Conservation (phyloP, 2,329 filamentous ascomycete species). For the Chaetomium sp. region DNA sequence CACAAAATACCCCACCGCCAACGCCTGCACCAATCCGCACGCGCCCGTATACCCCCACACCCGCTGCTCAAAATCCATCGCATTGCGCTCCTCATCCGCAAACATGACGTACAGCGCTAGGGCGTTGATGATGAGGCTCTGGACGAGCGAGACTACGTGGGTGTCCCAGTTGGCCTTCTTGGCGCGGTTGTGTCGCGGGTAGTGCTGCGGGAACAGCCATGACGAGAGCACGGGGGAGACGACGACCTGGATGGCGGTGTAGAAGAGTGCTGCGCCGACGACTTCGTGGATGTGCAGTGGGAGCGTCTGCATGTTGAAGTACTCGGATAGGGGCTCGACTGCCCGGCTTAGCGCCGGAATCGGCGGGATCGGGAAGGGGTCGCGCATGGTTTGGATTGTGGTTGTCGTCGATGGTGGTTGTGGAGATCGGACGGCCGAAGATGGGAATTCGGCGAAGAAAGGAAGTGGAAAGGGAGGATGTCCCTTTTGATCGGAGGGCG, state of each 20-base stretch:
- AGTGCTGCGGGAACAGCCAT: conserved; percentile 55
- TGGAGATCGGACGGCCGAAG: background rate
- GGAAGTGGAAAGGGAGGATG: background rate
- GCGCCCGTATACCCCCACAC: conserved; percentile 73
- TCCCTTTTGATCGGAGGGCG: background rate
- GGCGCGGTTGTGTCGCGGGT: conserved; percentile 52
- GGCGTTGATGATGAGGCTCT: conserved; percentile 64
- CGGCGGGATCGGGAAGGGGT: conserved; percentile 62
- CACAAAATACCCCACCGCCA: conserved; percentile 75
- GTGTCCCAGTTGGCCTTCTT: conserved; percentile 78
- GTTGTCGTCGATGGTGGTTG: background rate
- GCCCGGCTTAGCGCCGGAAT: conserved; percentile 50
- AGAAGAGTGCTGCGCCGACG: conserved; percentile 57
- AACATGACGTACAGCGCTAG: conserved; percentile 70
- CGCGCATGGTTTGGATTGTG: conserved; percentile 49
- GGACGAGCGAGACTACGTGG: conserved; percentile 76
- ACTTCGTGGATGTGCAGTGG: conserved; percentile 75
- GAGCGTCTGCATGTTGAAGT: conserved; percentile 56
- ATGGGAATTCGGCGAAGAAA: background rate
- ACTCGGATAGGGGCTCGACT: conserved; percentile 58
- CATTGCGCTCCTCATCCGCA: conserved; percentile 58
- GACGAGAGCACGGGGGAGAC: conserved; percentile 62
- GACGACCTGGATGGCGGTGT: conserved; percentile 60
- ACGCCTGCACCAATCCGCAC: conserved; percentile 65
- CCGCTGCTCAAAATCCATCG: conserved; percentile 60